phyloP scores from a whole-genome alignment of 2,329 filamentous ascomycete species.

The Sclerotinia spermophila region DNA sequence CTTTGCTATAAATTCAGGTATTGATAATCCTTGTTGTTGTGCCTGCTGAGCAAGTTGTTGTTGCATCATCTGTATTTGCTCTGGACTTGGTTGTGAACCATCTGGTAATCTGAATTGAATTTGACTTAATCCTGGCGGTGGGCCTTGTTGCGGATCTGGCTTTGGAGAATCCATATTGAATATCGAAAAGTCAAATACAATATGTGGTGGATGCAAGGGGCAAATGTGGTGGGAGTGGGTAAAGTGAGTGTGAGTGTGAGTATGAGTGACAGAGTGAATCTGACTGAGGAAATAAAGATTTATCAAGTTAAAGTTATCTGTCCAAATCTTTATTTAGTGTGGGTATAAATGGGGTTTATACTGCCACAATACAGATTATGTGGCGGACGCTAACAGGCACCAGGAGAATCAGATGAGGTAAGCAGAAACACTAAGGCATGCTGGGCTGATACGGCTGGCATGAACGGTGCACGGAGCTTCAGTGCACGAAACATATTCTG shows the following conservation, averaged over 20 bases:
- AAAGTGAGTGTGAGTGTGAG: too few relatives aligned
- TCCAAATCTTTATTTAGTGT: slow-evolving; percentile 6
- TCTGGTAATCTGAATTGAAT: slow-evolving; percentile 30
- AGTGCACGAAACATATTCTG: neutral
- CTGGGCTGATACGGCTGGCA: too few relatives aligned
- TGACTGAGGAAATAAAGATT: slow-evolving; percentile 17
- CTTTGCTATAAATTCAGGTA: slow-evolving; percentile 76
- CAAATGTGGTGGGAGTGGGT: slow-evolving; percentile 4
- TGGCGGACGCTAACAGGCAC: slow-evolving; percentile 1
- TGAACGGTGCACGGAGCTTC: neutral
- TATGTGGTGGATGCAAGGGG: neutral
- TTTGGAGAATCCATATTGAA: slow-evolving; percentile 9
- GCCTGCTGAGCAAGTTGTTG: slow-evolving; percentile 79
- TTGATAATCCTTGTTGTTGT: slow-evolving; percentile 76
- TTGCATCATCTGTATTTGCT: slow-evolving; percentile 84
- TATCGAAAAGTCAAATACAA: neutral
- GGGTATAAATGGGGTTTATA: neutral
- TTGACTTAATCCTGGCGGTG: slow-evolving; percentile 22
- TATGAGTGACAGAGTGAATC: neutral
- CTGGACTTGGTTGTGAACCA: slow-evolving; percentile 59
- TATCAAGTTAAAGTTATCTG: slow-evolving; percentile 12
- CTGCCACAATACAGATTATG: neutral
- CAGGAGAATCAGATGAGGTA: neutral
- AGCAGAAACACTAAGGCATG: neutral
- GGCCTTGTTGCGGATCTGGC: slow-evolving; percentile 6